These are phyloP conservation scores for Pyricularia grisea DNA, from an alignment of 2,329 filamentous ascomycete genomes.

Conservation along the genomic window DNA sequence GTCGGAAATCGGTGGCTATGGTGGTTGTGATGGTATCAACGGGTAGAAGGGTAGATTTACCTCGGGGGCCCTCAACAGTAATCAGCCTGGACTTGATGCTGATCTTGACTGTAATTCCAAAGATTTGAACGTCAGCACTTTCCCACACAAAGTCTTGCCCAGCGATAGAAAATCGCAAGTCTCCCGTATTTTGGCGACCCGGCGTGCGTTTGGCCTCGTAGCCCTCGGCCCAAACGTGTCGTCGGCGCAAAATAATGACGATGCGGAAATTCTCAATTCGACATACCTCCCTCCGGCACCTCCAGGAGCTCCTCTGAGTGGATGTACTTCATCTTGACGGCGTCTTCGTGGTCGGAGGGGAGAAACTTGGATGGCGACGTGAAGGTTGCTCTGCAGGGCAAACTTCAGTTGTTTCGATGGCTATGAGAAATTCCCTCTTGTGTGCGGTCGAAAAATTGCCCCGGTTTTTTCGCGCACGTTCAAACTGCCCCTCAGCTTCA, in stretches of 20 bases:
- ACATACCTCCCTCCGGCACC: constrained; percentile 87
- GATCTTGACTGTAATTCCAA: constrained; percentile 71
- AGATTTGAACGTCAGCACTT: constrained; percentile 20
- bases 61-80: constrained; percentile 94
- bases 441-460: constrained; percentile 1
- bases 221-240: not conserved
- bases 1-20: not conserved
- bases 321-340: constrained; percentile 98
- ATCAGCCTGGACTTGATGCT: constrained; percentile 93
- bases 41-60: constrained; percentile 31
- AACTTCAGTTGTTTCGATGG: constrained; percentile 1
- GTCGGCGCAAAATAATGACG: constrained; percentile 4
- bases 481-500: not conserved
- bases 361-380: constrained; percentile 23
- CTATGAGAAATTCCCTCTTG: not conserved
- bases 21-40: not conserved
- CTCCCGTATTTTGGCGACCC: not conserved
- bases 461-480: not conserved
- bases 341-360: constrained; percentile 28
- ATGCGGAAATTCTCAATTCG: constrained; percentile 26
- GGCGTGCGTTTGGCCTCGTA: not conserved
- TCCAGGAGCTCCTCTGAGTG: constrained; percentile 93
- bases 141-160: not conserved
- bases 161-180: not conserved
- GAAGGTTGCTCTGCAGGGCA: constrained; percentile 3